Evolutionary conservation across 139 green algal species (phyloP), one percentile per base, ranked within the genome.

Genomic region (Volvox reticuliferus): DNA sequence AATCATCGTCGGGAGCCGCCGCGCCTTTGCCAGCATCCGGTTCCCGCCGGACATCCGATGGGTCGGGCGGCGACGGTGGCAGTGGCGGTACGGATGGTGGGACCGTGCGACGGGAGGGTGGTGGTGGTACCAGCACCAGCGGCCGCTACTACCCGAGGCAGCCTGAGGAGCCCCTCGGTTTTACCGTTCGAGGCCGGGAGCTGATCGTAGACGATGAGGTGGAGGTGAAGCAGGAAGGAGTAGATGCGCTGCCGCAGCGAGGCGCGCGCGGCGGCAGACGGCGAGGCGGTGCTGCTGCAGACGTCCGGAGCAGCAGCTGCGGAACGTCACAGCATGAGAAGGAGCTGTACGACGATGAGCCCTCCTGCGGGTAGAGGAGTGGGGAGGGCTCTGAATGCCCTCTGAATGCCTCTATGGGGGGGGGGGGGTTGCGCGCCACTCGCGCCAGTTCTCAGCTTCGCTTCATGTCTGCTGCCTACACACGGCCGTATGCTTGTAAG

Each of bases 241-340:
- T 13, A 30, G 65, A 80, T 69, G 85, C 85, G 69, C 85, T 89
- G 85, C 85, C 85, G 69, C 85, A 89, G 44, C 37, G 85, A 36
- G 44, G 69, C 19, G 84, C 68, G 12, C 33, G 82, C 6, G 68
- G 84, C 5, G n/a, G 28, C 37, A 71, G 85, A 50, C 37, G 85
- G 69, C 36, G 37, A 19, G 68, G 68, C 22, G 63, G 82, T 24
- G 44, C 44, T 55, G 44, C 44, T 9, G 44, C 9, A 5, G 9
- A 55, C 44, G 44, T 55, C 9, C 44, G 44, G 44, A 55, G 44
- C 44, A 55, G 44, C 44, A 55, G 44, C 5, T 55, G 44, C 44
- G 44, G 9, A 55, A 9, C 44, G 44, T 9, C 44, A 55, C 44
- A 55, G 44, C 44, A 55, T 5, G 24, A 1, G 35, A 0, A n/a